Evolutionary conservation across 805 yeast species (phyloP), one percentile per base, ranked within the genome.

Genomic region (Ogataea ramenticola): DNA sequence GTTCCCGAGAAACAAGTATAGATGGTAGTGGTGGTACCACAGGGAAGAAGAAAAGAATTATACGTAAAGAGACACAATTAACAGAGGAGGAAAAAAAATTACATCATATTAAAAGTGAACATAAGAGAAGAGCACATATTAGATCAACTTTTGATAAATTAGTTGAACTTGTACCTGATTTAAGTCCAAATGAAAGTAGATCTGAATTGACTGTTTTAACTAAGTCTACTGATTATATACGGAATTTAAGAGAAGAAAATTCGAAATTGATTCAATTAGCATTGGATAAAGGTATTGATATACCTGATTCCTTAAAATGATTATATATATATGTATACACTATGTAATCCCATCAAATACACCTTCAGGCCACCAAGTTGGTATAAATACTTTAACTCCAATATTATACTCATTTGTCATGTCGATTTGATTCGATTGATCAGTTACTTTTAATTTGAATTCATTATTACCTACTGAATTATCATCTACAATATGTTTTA

Each of bases 81-180:
- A 45, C 62, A 0, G 57, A 57, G 20, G 66, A 61, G 36, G 64
- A 64, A 49, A 62, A 58, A 48, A 65, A 63, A 44, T 43, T 52
- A 15, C 65, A 65, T 41, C 70, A 65, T 42, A 62, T 62, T 16
- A 49, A 54, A 53, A 81, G 79, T 0, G 98, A 90, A 58, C 90
- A 88, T 59, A 85, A 84, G 56, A 71, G 98, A 54, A 70, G 98
- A 48, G 87, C 82, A 50, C 87, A 90, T 36, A 87, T 91, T 20
- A 69, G 97, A 38, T 75, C 80, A 10, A 90, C 88, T 10, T 90
- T 87, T 56, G 95, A 86, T 53, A 75, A 74, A 44, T 69, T 90
- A 20, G 90, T 89, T 0, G 69, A 73, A 1, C 60, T 86, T 9
- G 88, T 93, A 1, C 97, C 97, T 0, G 79, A 75, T 9, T 66